Evolutionary conservation across 2,329 filamentous ascomycete genomes (phyloP), one percentile per base, ranked within the genome.

Genomic region (Hymenoscyphus linearis): DNA sequence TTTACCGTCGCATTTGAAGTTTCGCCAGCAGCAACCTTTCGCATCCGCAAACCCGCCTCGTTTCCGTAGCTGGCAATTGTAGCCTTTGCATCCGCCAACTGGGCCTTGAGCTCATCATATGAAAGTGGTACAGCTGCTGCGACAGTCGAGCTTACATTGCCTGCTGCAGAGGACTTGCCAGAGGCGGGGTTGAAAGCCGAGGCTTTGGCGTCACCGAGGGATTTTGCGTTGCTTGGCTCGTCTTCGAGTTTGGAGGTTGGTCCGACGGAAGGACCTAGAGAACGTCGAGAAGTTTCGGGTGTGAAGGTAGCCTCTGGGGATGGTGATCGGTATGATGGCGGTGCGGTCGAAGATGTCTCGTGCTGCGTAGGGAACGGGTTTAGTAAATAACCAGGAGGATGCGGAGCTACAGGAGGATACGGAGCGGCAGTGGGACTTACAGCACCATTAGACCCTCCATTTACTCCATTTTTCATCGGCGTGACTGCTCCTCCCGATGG

Each of bases 1-100:
- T 70, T 68, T 78, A 78, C 75, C 76, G 79, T 65, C 74, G 78
- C 53, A 72, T 74, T 58, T 74, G 69, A 72, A 76, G 78, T 74
- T 81, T 85, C 61, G 79, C 79, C 63, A 57, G 83, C 76, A 25
- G 82, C 84, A 16, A 82, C 79, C 78, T 95, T 96, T 68, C 92
- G 85, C 79, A 96, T 90, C 71, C 91, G 82, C 63, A 96, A 77
- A 36, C 89, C 90, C 60, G 85, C 81, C 60, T 92, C 88, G 71
- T 88, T 78, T 72, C 83, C 87, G 67, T 95, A 79, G 63, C 82
- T 80, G 60, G 85, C 79, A 66, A 96, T 89, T 64, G 87, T 85
- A 31, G 85, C 85, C 72, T 92, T 87, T 35, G 91, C 90, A 66
- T 91, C 85, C 56, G 84, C 81, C 36, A 96, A 84, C 75, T 93